Evolutionary conservation across 345 rosid species (phyloP).

Genomic region (Acer saccharum): DNA sequence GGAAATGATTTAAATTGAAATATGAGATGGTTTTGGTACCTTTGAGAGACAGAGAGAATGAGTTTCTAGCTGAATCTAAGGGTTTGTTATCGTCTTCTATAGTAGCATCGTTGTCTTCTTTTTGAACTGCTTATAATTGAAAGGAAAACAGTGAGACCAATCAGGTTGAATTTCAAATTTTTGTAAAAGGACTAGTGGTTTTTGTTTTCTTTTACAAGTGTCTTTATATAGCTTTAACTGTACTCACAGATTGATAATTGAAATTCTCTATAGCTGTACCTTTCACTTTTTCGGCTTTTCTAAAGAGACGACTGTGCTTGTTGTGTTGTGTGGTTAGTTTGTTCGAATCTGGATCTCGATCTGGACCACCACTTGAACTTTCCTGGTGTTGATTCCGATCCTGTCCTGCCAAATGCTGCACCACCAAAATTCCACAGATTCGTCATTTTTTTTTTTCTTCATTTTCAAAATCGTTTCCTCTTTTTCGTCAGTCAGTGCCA

Average conservation of each 20-base stretch:
- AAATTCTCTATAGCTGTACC: conserved; percentile 37
- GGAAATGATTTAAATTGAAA: not conserved
- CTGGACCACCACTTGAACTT: conserved; percentile 65
- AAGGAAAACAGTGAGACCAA: conserved; percentile 21
- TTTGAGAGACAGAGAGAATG: conserved; percentile 84
- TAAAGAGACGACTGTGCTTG: conserved; percentile 52
- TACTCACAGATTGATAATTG: conserved; percentile 13
- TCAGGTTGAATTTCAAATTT: conserved; percentile 23
- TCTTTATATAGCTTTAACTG: conserved; percentile 17
- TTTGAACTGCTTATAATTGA: conserved; percentile 49
- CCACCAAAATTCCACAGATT: not conserved
- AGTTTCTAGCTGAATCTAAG: conserved; percentile 77
- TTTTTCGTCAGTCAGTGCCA: not conserved
- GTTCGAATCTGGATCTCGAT: conserved; percentile 77
- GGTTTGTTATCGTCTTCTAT: conserved; percentile 51
- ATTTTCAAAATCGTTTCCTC: not conserved
- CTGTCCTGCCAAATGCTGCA: conserved; percentile 67
- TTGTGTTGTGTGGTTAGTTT: conserved; percentile 40
- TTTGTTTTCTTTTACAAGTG: conserved; percentile 17
- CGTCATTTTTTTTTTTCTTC: too few relatives aligned
- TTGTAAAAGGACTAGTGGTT: conserved; percentile 9
- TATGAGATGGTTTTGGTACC: conserved; percentile 36
- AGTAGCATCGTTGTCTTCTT: conserved; percentile 43
- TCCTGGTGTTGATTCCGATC: conserved; percentile 51
- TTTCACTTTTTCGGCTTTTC: conserved; percentile 62